Conservation (phyloP, 305 asterid species). For the Stenogyne calaminthoides region DNA sequence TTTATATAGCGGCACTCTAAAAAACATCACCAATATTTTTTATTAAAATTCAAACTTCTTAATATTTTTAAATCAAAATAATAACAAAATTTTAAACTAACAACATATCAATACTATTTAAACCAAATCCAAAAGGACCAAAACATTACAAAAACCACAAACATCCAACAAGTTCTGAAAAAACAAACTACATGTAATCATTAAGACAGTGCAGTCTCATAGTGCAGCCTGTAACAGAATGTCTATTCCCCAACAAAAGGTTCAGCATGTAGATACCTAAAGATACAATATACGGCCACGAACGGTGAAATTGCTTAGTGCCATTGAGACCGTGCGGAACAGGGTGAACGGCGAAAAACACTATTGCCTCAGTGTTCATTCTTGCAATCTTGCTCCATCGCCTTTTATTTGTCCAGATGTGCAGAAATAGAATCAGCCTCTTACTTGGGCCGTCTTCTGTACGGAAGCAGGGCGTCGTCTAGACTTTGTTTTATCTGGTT, state of each 20-base stretch:
- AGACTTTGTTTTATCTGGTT: constrained; percentile 70
- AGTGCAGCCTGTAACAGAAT: background rate
- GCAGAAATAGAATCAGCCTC: constrained; percentile 1
- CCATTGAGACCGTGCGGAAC: background rate
- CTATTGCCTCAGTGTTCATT: background rate
- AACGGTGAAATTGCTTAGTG: background rate
- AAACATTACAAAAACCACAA: no score
- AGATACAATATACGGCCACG: background rate
- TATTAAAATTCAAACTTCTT: no score
- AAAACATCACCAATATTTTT: no score
- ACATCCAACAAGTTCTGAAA: background rate
- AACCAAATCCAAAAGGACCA: no score
- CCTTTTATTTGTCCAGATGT: constrained; percentile 21
- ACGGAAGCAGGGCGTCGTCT: constrained; percentile 68
- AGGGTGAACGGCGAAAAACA: background rate
- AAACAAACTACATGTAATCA: background rate
- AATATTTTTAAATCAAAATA: no score
- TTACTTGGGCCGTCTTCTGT: constrained; percentile 75
- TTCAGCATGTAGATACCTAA: background rate
- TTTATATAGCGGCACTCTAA: no score
- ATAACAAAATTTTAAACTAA: no score
- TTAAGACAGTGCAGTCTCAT: background rate
- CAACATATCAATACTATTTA: no score
- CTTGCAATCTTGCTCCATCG: constrained; percentile 20
- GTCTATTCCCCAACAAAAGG: background rate